Percentiles rank a stretch among this genome's conserved stretches.
Conservation (phyloP, 805 yeast species). For the Komagataella ulmi region DNA sequence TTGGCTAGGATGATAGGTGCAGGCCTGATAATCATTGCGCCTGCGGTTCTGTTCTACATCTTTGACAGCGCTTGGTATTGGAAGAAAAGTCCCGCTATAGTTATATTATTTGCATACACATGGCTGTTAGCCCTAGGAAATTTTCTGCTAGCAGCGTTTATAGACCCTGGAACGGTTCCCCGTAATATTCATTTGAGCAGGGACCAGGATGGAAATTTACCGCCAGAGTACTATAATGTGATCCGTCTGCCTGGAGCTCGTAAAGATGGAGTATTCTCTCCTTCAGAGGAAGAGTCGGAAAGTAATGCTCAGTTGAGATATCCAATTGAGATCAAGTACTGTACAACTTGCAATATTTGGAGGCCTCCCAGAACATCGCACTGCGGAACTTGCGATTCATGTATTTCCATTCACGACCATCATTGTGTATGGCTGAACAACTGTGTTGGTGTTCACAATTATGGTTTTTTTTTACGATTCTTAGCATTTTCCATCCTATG, state of each 20-base stretch:
- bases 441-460: conserved; percentile 67
- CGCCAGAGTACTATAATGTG: conserved; percentile 42
- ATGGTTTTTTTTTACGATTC: conserved; percentile 44
- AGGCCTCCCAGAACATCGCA: conserved; percentile 67
- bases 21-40: conserved; percentile 20
- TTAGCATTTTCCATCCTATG: conserved; percentile 23
- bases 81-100: conserved; percentile 40
- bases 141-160: conserved; percentile 37
- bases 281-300: not conserved
- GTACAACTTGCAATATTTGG: conserved; percentile 57
- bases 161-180: conserved; percentile 66
- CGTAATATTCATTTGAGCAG: conserved; percentile 47
- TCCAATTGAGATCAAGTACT: conserved; percentile 30
- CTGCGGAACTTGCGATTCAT: conserved; percentile 54
- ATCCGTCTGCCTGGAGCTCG: conserved; percentile 32
- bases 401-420: conserved; percentile 49
- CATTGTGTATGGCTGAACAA: conserved; percentile 63
- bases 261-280: conserved; percentile 20
- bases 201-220: conserved; percentile 21
- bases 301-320: conserved; percentile 2
- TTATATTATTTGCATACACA: conserved; percentile 42
- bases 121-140: conserved; percentile 37
- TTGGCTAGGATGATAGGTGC: conserved; percentile 17
- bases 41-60: conserved; percentile 41
- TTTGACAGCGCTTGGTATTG: conserved; percentile 42